phyloP scores from a whole-genome alignment of 1,284 basidiomycete genomes.

The Cerrena zonata region DNA sequence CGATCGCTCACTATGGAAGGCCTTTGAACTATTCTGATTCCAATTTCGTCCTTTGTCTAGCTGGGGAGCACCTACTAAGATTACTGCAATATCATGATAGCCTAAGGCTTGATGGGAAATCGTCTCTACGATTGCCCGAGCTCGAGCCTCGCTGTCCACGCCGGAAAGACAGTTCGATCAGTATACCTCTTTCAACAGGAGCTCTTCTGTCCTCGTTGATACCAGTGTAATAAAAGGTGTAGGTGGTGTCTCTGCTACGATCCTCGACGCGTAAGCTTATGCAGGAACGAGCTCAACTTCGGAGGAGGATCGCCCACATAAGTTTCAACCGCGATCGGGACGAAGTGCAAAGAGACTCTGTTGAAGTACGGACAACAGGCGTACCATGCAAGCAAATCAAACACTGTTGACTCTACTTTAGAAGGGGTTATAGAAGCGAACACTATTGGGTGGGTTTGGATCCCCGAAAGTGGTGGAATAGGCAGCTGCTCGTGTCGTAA shows the following conservation, averaged over 20 bases:
- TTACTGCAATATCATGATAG: conserved; percentile 27
- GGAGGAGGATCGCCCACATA: conserved; percentile 29
- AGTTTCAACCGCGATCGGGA: conserved; percentile 27
- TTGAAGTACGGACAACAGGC: conserved; percentile 31
- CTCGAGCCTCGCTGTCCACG: conserved; percentile 30
- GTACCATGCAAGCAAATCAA: conserved; percentile 30
- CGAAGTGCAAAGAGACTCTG: conserved; percentile 33
- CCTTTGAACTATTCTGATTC: conserved; percentile 12
- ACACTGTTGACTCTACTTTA: conserved; percentile 29
- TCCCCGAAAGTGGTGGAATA: conserved; percentile 32
- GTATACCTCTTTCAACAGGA: conserved; percentile 31
- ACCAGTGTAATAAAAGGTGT: conserved; percentile 31
- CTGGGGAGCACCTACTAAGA: conserved; percentile 30
- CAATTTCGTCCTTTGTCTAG: conserved; percentile 31
- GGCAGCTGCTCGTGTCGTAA: conserved; percentile 30
- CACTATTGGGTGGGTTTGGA: conserved; percentile 29
- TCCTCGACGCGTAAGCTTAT: conserved; percentile 29
- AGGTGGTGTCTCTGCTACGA: conserved; percentile 32
- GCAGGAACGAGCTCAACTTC: conserved; percentile 27
- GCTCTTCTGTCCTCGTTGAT: conserved; percentile 31
- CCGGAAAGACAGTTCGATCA: conserved; percentile 29
- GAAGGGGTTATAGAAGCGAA: conserved; percentile 33
- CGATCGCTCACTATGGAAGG: conserved; percentile 21
- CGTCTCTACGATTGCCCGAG: conserved; percentile 30
- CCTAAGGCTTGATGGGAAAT: conserved; percentile 26